Conservation (phyloP, 2,329 filamentous ascomycete species). For the Xylariales sp. region DNA sequence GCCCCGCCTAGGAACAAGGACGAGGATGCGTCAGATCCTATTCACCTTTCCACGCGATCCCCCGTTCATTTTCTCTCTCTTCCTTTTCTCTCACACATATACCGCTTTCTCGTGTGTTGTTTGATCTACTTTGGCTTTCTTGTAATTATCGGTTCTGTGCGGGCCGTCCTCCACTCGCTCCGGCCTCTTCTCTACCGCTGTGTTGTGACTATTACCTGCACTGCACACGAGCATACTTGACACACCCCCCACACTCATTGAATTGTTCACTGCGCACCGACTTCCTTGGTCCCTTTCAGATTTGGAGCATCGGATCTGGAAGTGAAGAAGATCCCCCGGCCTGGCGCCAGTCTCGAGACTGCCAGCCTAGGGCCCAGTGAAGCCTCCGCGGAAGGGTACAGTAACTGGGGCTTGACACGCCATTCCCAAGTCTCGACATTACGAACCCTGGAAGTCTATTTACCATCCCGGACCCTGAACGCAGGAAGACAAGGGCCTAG, state of each 20-base stretch:
- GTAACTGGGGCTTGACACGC: constrained; percentile 21
- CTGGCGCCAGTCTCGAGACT: constrained; percentile 14
- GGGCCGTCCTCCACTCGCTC: neutral
- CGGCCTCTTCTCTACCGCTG: neutral
- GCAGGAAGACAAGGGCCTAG: constrained; percentile 20
- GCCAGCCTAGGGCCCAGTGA: constrained; percentile 17
- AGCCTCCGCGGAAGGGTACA: constrained; percentile 19
- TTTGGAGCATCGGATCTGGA: constrained; percentile 26
- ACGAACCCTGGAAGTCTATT: constrained; percentile 12
- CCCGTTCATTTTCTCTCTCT: too few relatives aligned
- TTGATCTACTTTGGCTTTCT: neutral
- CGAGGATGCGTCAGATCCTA: too few relatives aligned
- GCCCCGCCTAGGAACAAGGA: too few relatives aligned
- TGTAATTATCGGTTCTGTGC: neutral
- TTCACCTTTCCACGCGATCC: too few relatives aligned
- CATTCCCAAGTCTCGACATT: constrained; percentile 19
- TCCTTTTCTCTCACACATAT: too few relatives aligned
- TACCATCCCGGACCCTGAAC: constrained; percentile 19
- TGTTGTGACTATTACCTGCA: too few relatives aligned
- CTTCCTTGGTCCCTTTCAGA: too few relatives aligned
- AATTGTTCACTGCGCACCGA: constrained; percentile 23
- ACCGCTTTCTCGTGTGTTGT: neutral
- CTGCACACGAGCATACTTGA: neutral
- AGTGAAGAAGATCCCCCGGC: constrained; percentile 21
- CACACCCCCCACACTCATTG: constrained; percentile 22